Conservation (phyloP, 306 rosid species). For the Astragalus membranaceus region DNA sequence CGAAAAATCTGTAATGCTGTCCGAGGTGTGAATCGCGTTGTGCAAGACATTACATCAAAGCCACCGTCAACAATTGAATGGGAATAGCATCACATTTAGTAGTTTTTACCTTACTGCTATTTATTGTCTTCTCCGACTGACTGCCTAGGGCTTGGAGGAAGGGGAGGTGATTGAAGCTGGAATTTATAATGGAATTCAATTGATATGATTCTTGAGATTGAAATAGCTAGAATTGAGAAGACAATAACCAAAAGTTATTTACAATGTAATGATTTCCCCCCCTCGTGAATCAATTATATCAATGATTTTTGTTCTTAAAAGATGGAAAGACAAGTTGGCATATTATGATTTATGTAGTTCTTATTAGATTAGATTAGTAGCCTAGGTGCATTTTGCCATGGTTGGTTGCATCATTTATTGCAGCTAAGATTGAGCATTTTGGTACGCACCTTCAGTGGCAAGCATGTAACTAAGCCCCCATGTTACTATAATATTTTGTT, state of each 20-base stretch:
- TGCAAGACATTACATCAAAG: conserved; percentile 90
- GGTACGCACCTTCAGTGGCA: not conserved
- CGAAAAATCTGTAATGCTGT: conserved; percentile 85
- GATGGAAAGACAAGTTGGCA: not conserved
- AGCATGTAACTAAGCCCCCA: not conserved
- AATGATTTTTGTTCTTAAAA: not conserved
- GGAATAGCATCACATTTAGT: conserved; percentile 39
- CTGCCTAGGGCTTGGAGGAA: conserved; percentile 1
- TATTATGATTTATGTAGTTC: not conserved
- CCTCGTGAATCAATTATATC: conserved; percentile 14
- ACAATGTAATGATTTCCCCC: conserved; percentile 2
- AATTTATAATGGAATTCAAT: not conserved
- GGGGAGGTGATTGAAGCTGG: not conserved
- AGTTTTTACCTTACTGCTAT: not conserved
- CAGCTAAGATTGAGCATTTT: not conserved
- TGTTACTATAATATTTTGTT: too few species aligned
- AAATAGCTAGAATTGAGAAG: conserved; percentile 6
- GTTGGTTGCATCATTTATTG: not conserved
- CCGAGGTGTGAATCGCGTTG: conserved; percentile 85
- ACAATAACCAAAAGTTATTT: not conserved
- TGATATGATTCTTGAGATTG: conserved; percentile 10
- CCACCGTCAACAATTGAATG: conserved; percentile 98
- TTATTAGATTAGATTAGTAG: not conserved
- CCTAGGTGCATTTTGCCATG: not conserved
- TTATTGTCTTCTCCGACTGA: conserved; percentile 4